Conservation (phyloP, 2,329 filamentous ascomycete genomes). For the Penicillium rolfsii region DNA sequence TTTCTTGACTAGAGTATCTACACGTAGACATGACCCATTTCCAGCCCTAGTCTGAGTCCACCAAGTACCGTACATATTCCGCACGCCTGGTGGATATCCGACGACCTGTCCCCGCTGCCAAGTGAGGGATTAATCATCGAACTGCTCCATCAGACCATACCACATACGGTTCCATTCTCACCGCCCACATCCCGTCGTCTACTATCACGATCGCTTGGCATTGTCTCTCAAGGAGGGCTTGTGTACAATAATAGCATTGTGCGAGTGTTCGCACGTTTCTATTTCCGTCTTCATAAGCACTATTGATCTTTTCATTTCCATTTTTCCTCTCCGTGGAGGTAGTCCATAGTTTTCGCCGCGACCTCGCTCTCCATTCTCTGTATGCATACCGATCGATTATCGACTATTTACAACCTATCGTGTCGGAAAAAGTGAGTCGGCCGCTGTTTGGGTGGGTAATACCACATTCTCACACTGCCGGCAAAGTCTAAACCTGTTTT, state of each 20-base stretch:
- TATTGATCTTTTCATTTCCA: neutral
- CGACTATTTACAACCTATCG: neutral
- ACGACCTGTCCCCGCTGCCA: neutral
- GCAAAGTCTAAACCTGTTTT: slow-evolving; percentile 5
- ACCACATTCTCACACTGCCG: neutral
- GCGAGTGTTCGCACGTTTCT: neutral
- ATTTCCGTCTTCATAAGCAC: neutral
- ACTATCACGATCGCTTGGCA: neutral
- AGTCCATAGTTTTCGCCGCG: neutral
- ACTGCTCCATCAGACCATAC: neutral
- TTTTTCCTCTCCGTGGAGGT: neutral
- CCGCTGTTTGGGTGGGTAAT: neutral
- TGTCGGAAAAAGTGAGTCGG: neutral
- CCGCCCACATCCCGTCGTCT: neutral
- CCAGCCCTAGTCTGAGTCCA: neutral
- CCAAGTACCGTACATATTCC: neutral
- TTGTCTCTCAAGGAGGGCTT: neutral
- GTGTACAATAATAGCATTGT: slow-evolving; percentile 5
- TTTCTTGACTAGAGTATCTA: slow-evolving; percentile 37
- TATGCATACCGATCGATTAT: neutral
- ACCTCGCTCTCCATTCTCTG: neutral
- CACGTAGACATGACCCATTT: slow-evolving; percentile 28
- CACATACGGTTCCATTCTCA: neutral
- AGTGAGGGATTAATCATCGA: neutral
- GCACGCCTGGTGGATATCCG: neutral